Base-by-base conservation (phyloP, 1,284 basidiomycete species). In the Ceratorhiza oryzae-sativae region DNA sequence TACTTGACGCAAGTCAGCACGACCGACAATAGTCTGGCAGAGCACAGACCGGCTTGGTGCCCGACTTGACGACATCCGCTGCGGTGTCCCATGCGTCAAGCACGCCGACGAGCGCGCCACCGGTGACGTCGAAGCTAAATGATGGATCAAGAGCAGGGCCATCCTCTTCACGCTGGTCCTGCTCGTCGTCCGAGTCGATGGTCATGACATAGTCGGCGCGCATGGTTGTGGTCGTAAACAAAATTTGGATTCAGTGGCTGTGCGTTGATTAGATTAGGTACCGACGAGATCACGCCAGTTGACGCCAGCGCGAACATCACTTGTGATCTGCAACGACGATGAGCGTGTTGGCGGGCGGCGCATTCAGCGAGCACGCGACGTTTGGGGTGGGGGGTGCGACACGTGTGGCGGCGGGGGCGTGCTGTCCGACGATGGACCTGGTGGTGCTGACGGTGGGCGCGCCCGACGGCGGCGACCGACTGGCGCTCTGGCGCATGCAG, bases 341-440 rank as follows among this genome's bases (percentile, higher is more conserved):
- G 68, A 45, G 68, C 3, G 20, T 61, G 34, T 42, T 61, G 41
- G 20, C 59, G 45, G 41, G 27, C 39, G 27, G 27, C 34, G 41
- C 45, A 30, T 71, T 71, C 36, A 25, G 55, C 25, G 68, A 58
- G 23, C 68, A 71, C 48, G 55, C 55, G 23, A 60, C 56, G 32
- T 71, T 60, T 25, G 45, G 56, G n/a, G 68, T 71, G n/a, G 55
- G 53, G 12, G 20, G 39, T 23, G 45, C n/a, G 10, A n/a, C 68
- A 15, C 39, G 45, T 10, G 32, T 71, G 42, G 42, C 60, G 25
- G 30, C 68, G 25, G 42, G 46, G 10, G 55, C 92, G 67, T 93
- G 92, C 77, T 92, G 92, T 79, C 92, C 91, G 18, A 92, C 93
- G 81, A 93, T 93, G 79, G 92, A 94, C 79, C 82, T 93, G 34